These are phyloP conservation scores for Lactarius quietus DNA, from an alignment of 768 basidiomycete species.

Conservation along the genomic window DNA sequence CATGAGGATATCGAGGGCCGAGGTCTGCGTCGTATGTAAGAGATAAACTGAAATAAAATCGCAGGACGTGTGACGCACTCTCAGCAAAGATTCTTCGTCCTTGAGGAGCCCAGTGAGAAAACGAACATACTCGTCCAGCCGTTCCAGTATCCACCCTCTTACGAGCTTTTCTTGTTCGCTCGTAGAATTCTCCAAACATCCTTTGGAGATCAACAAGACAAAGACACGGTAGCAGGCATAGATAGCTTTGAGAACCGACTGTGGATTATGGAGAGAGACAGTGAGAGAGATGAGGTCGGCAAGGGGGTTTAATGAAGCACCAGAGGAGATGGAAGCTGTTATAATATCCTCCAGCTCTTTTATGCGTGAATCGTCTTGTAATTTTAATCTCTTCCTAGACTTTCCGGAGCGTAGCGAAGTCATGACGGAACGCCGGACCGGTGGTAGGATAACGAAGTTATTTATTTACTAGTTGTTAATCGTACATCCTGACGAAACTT, in stretches of 20 bases:
- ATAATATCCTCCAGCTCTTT: slow-evolving; percentile 55
- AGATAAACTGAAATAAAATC: slow-evolving; percentile 8
- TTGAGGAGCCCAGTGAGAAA: slow-evolving; percentile 67
- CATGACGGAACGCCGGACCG: not conserved
- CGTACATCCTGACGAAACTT: slow-evolving; percentile 5
- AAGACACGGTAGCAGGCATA: slow-evolving; percentile 83
- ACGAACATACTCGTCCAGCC: slow-evolving; percentile 64
- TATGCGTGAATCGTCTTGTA: slow-evolving; percentile 30
- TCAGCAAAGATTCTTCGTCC: slow-evolving; percentile 69
- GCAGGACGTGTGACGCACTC: slow-evolving; percentile 46
- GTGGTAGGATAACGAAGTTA: not conserved
- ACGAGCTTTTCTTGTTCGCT: slow-evolving; percentile 57
- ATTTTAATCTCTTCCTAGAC: slow-evolving; percentile 31
- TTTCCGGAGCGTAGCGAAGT: slow-evolving; percentile 22
- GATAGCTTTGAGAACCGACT: slow-evolving; percentile 65
- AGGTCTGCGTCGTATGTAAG: slow-evolving; percentile 43
- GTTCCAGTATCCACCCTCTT: slow-evolving; percentile 76
- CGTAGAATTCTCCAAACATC: slow-evolving; percentile 52
- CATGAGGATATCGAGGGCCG: slow-evolving; percentile 70
- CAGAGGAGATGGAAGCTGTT: slow-evolving; percentile 47
- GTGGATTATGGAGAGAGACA: slow-evolving; percentile 44
- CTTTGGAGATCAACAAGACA: slow-evolving; percentile 54
- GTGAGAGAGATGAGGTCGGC: slow-evolving; percentile 69
- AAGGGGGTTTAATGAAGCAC: slow-evolving; percentile 70
- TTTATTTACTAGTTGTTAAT: slow-evolving; percentile 16